Conservation (phyloP, 805 yeast species). For the Myxozyma nipponensis region DNA sequence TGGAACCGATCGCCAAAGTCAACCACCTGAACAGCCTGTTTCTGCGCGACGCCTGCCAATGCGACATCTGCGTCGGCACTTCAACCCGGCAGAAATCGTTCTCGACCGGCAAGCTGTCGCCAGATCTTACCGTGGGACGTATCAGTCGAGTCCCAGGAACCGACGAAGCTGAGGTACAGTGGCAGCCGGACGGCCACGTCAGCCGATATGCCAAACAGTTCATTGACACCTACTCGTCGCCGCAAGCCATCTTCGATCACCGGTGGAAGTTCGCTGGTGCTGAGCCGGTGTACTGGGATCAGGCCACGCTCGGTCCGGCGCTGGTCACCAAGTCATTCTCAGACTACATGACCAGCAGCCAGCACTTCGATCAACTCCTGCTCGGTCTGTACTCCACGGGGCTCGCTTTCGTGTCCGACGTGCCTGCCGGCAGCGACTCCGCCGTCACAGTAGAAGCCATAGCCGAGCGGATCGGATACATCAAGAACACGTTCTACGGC, state of each 20-base stretch:
- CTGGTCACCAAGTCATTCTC: conserved; percentile 39
- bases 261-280: conserved; percentile 36
- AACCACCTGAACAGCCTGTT: conserved; percentile 36
- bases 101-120: conserved; percentile 37
- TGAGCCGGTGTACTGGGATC: conserved; percentile 37
- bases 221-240: conserved; percentile 44
- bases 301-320: conserved; percentile 31
- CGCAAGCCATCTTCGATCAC: conserved; percentile 35
- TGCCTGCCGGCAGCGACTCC: conserved; percentile 46
- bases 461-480: conserved; percentile 59
- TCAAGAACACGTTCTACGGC: conserved; percentile 70
- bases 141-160: conserved; percentile 32
- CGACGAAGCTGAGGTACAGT: conserved; percentile 4
- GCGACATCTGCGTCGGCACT: conserved; percentile 50
- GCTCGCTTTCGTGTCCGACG: conserved; percentile 49
- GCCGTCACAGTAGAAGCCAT: conserved; percentile 41
- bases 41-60: conserved; percentile 60
- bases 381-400: conserved; percentile 54
- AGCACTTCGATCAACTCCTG: conserved; percentile 42
- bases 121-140: conserved; percentile 37
- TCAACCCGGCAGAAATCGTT: conserved; percentile 55
- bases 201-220: conserved; percentile 47
- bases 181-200: conserved; percentile 46
- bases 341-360: conserved; percentile 39
- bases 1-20: too few species aligned